Base-by-base conservation (phyloP, 1,139 yeast genomes). In the Komagataea norvegica region DNA sequence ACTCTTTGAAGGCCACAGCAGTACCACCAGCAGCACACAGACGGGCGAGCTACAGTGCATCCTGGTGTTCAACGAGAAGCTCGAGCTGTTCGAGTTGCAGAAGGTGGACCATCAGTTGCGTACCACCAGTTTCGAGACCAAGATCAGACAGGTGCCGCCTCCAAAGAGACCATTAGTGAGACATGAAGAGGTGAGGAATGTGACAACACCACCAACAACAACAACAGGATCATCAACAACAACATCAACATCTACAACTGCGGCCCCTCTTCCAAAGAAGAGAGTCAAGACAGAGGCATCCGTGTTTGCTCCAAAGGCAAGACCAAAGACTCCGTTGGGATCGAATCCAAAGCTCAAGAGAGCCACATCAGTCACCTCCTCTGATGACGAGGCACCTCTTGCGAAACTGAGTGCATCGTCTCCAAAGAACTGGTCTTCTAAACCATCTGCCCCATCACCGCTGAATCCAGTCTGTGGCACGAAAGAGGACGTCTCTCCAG, bases 261-360 rank as follows among this genome's bases (percentile, higher is more conserved):
- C 26, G 18, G 25, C 10, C 15, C 34, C 31, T 17, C 33, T 19
- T 14, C 37, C 33, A 35, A 48, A 45, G 41, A 48, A 44, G 28
- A 37, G 42, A 26, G 29, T 29, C 28, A 40, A 25, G n/a, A n/a
- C n/a, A 31, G 54, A 50, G n/a, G 45, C 54, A 0, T 47, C 54
- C 7, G 41, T 51, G 11, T 51, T 51, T 32, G 52, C 49, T 15
- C 52, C 54, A 9, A 49, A 47, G 27, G 30, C 38, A 6, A 38
- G 52, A 8, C 30, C 52, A 3, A 44, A 46, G 29, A 43, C 48
- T 1, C 54, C 55, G 6, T 21, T 43, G 27, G 32, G 34, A 11
- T 26, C 40, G 4, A 21, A 34, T 3, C 21, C 40, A 4, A 25
- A 22, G 9, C 34, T 27, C 28, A 41, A 38, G 33, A 24, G 27